Evolutionary conservation across 148 eudicot species (phyloP).

Genomic region (Spergularia marina): DNA sequence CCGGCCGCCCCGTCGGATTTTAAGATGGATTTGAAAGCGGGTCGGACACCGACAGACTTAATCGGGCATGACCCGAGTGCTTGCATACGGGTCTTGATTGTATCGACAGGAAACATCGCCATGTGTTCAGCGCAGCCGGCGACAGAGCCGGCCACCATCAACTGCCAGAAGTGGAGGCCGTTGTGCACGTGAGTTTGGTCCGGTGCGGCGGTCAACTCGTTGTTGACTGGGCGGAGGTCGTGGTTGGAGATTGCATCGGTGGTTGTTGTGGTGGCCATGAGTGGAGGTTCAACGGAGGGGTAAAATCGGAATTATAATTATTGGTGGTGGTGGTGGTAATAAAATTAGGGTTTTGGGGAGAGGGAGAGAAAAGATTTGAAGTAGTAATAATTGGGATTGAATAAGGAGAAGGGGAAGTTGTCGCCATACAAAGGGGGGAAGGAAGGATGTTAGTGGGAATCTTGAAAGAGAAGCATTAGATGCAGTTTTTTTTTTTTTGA

Average conservation of each 20-base stretch:
- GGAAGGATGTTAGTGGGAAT: not conserved
- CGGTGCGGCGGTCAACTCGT: constrained; percentile 3
- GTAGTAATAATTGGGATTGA: not conserved
- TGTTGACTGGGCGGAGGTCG: constrained; percentile 46
- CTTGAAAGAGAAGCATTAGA: constrained; percentile 1
- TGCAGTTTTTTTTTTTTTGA: not conserved
- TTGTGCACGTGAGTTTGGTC: constrained; percentile 44
- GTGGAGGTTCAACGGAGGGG: not conserved
- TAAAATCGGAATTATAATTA: not conserved
- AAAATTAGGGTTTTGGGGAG: not conserved
- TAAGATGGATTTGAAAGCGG: constrained; percentile 55
- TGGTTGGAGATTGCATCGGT: constrained; percentile 50
- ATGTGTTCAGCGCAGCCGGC: constrained; percentile 91
- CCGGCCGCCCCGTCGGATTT: constrained; percentile 61
- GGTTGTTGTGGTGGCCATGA: constrained; percentile 15
- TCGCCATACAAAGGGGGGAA: constrained; percentile 10
- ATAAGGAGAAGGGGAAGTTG: not conserved
- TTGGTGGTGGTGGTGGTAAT: too few relatives aligned
- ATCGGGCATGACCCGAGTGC: constrained; percentile 82
- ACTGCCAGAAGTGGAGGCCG: constrained; percentile 81
- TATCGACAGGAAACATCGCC: constrained; percentile 93
- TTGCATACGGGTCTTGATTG: constrained; percentile 89
- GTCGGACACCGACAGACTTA: constrained; percentile 37
- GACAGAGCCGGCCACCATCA: constrained; percentile 82
- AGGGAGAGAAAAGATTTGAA: not conserved